Evolutionary conservation across 345 rosid species (phyloP).

Genomic region (Turnera subulata): DNA sequence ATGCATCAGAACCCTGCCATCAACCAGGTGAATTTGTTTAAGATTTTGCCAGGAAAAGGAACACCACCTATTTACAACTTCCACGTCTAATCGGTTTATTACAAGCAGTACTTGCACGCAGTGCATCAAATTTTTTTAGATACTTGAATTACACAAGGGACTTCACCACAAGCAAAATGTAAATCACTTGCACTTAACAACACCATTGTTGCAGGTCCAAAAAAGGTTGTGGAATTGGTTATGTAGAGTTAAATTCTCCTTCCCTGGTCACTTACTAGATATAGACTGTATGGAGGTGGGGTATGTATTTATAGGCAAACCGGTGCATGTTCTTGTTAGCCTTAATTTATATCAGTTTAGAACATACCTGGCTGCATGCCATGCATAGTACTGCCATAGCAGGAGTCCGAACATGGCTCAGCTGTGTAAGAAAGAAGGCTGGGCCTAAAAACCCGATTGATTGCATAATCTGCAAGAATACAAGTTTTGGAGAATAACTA

Average conservation of each 20-base stretch:
- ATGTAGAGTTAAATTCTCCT: too few species aligned
- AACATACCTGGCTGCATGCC: slow-evolving; percentile 96
- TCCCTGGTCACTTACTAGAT: too few species aligned
- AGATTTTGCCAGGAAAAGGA: slow-evolving; percentile 3
- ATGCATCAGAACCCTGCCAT: slow-evolving; percentile 88
- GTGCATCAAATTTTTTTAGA: too few species aligned
- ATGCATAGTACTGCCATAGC: slow-evolving; percentile 95
- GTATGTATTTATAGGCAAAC: too few species aligned
- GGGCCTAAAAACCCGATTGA: slow-evolving; percentile 95
- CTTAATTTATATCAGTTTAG: slow-evolving; percentile 17
- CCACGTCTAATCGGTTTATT: background rate
- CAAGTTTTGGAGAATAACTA: slow-evolving; percentile 8
- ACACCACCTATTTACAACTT: background rate
- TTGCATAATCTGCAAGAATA: slow-evolving; percentile 84
- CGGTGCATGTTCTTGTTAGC: too few species aligned
- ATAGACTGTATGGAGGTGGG: too few species aligned
- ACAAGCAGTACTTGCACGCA: too few species aligned
- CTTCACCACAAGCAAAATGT: background rate
- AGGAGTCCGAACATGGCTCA: slow-evolving; percentile 80
- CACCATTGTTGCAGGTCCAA: too few species aligned
- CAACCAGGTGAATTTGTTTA: slow-evolving; percentile 9
- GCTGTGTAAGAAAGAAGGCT: slow-evolving; percentile 84
- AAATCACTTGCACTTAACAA: background rate
- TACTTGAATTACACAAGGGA: background rate
- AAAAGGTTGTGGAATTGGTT: too few species aligned